A percentile compares a stretch with the other conserved stretches of the same genome.
Conservation (phyloP, 129 eudicot genomes). For the Arctium lappa region DNA sequence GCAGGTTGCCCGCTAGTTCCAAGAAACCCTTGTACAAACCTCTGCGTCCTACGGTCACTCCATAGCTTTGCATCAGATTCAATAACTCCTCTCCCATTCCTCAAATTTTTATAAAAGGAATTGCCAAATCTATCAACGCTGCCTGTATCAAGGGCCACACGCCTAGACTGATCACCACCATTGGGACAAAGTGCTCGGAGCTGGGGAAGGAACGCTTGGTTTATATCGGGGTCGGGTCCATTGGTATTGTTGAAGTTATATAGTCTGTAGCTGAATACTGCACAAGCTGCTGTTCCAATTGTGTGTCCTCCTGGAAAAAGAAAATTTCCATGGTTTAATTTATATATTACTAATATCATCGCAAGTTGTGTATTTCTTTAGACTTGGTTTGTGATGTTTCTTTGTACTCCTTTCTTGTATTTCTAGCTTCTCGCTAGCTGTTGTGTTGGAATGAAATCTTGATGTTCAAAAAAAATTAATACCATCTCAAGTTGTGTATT, state of each 20-base stretch:
- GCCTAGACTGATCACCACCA: too few species aligned
- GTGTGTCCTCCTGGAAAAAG: constrained; percentile 62
- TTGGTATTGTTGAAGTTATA: too few species aligned
- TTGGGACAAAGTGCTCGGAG: too few species aligned
- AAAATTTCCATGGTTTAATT: neutral
- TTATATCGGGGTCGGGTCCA: too few species aligned
- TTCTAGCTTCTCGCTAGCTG: too few species aligned
- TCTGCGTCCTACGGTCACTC: constrained; percentile 43
- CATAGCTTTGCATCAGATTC: constrained; percentile 63
- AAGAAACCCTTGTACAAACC: constrained; percentile 41
- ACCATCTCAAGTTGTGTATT: neutral
- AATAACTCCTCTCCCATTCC: constrained; percentile 50
- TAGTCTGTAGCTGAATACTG: too few species aligned
- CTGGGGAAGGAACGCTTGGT: too few species aligned
- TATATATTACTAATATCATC: neutral
- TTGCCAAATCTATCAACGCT: constrained; percentile 37
- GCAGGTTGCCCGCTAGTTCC: constrained; percentile 49
- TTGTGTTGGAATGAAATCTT: too few species aligned
- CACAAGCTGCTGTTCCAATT: constrained; percentile 27
- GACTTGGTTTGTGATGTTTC: too few species aligned
- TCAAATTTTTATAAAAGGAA: constrained; percentile 43
- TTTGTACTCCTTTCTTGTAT: too few species aligned
- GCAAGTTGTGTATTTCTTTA: neutral
- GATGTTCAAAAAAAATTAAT: neutral
- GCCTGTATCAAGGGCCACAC: constrained; percentile 26